Evolutionary conservation across 2,329 filamentous ascomycete species (phyloP).

Genomic region (Alternaria dauci): DNA sequence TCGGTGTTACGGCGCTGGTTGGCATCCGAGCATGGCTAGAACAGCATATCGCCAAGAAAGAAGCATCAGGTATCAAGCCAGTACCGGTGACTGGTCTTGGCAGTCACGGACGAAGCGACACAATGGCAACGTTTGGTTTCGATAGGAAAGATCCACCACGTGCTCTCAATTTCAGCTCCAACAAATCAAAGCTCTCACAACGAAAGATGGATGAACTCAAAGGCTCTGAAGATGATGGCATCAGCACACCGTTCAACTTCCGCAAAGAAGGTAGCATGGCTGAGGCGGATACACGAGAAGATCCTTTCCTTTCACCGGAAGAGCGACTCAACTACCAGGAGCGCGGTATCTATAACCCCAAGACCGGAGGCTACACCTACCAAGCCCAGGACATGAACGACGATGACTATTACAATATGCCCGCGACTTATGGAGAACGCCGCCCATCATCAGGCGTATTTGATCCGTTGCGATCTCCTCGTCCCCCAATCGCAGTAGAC

Average conservation of each 20-base stretch:
- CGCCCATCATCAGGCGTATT: constrained; percentile 25
- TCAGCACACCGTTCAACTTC: constrained; percentile 34
- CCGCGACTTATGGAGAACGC: not conserved
- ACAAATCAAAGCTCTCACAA: constrained; percentile 10
- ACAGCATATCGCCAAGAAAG: constrained; percentile 33
- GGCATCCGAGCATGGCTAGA: constrained; percentile 38
- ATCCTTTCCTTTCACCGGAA: not conserved
- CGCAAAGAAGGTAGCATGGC: constrained; percentile 29
- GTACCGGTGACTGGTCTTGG: constrained; percentile 2
- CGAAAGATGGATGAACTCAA: constrained; percentile 27
- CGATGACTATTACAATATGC: constrained; percentile 1
- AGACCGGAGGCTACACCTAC: not conserved
- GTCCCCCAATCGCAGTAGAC: constrained; percentile 1
- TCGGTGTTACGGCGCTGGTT: constrained; percentile 31
- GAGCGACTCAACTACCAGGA: constrained; percentile 19
- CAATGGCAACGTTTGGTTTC: constrained; percentile 31
- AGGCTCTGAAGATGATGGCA: constrained; percentile 31
- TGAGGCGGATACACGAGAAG: not conserved
- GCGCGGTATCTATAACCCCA: constrained; percentile 20
- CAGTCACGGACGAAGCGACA: constrained; percentile 13
- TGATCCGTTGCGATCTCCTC: constrained; percentile 7
- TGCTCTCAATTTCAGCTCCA: constrained; percentile 7
- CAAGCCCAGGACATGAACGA: not conserved
- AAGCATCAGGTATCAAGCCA: constrained; percentile 5
- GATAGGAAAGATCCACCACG: constrained; percentile 18